Percentiles rank a stretch among this genome's conserved stretches.
These are phyloP conservation scores for Coffea canephora DNA, from an alignment of 257 asterid species.

Conservation along the genomic window DNA sequence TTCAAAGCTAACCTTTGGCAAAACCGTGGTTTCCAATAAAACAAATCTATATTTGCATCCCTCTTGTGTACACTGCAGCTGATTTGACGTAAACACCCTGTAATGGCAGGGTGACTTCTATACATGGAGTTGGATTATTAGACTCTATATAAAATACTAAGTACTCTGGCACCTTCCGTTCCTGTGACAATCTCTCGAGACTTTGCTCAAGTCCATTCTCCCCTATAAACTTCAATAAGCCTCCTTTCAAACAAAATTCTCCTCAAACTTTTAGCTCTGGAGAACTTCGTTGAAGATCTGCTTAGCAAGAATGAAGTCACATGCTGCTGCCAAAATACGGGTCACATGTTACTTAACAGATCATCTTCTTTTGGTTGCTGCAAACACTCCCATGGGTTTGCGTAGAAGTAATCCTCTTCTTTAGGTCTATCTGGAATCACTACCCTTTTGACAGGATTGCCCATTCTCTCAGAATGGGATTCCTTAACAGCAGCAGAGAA, in stretches of 20 bases:
- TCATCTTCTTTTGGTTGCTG: conserved; percentile 51
- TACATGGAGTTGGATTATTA: conserved; percentile 57
- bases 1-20: conserved; percentile 16
- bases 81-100: conserved; percentile 40
- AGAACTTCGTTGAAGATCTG: conserved; percentile 28
- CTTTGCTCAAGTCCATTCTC: conserved; percentile 17
- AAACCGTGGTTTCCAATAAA: conserved; percentile 26
- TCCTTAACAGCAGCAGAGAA: conserved; percentile 78
- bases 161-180: conserved; percentile 13
- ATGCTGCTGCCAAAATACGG: conserved; percentile 16
- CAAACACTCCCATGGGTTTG: conserved; percentile 94
- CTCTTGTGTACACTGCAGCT: conserved; percentile 49
- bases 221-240: conserved; percentile 28
- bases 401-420: conserved; percentile 94
- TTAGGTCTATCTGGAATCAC: conserved; percentile 89
- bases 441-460: conserved; percentile 62
- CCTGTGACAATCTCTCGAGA: conserved; percentile 7
- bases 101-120: conserved; percentile 61
- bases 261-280: conserved; percentile 20
- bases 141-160: conserved; percentile 24
- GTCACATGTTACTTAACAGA: conserved; percentile 38
- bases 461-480: conserved; percentile 75
- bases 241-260: conserved; percentile 31
- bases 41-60: conserved; percentile 43
- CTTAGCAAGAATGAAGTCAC: conserved; percentile 25